A percentile compares a stretch with the other conserved stretches of the same genome.
Conservation (phyloP, 306 rosid species). For the Prunus mongolica region DNA sequence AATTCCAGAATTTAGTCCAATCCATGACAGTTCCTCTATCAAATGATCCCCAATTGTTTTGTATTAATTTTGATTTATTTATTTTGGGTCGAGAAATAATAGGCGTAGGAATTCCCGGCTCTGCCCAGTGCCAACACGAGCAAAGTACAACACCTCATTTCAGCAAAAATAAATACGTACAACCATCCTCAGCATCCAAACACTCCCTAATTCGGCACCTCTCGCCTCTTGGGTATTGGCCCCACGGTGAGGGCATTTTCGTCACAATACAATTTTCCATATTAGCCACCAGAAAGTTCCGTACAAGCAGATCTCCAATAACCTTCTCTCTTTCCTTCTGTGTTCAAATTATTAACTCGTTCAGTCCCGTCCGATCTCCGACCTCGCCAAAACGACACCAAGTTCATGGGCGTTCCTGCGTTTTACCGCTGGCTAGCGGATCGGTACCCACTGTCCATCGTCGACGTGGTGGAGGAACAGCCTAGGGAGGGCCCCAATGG, state of each 20-base stretch:
- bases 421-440: constrained; percentile 98
- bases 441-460: constrained; percentile 79
- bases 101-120: too few relatives aligned
- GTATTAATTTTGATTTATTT: too few relatives aligned
- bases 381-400: constrained; percentile 35
- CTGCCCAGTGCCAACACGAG: neutral
- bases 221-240: neutral
- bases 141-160: neutral
- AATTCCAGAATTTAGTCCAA: too few relatives aligned
- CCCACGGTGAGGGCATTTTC: neutral
- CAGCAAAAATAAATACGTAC: neutral
- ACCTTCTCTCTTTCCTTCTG: neutral
- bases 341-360: too few relatives aligned
- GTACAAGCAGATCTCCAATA: constrained; percentile 12
- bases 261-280: neutral
- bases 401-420: constrained; percentile 88
- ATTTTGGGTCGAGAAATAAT: too few relatives aligned
- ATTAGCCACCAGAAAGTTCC: neutral
- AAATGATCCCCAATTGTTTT: too few relatives aligned
- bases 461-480: constrained; percentile 76
- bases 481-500: constrained; percentile 31
- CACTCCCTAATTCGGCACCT: neutral
- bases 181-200: neutral
- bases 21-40: too few relatives aligned
- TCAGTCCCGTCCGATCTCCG: constrained; percentile 7